Evolutionary conservation across 2,329 filamentous ascomycete species (phyloP), one percentile per base, ranked within the genome.

Genomic region (Fusarium sarcochroum): DNA sequence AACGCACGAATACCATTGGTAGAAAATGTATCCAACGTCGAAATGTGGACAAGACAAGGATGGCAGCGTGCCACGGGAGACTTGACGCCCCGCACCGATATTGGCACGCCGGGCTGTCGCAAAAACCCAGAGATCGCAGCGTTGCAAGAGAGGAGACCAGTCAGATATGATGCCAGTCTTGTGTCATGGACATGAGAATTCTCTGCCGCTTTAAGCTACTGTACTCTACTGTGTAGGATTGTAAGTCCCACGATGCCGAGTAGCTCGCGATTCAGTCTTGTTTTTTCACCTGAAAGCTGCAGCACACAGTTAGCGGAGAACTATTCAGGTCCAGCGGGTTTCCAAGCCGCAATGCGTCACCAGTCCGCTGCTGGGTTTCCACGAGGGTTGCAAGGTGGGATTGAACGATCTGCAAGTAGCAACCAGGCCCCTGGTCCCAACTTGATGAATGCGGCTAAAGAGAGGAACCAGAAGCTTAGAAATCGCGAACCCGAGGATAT

Each of bases 351-450:
- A 48, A 64, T 69, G 70, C 72, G 72, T 69, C 70, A 74, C 69
- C 68, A 56, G 57, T 48, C 59, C 48, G 47, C 61, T 66, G 52
- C 51, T 51, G 55, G 61, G 63, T 49, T 63, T 52, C 53, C 54
- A 58, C 65, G 56, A 63, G 63, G 66, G 66, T 58, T 63, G 54
- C 61, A 64, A 70, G 72, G 62, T 64, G 62, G 71, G 63, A 60
- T 67, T 72, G 66, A 60, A 38, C 63, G 72, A 74, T 74, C 72
- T 74, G 72, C 72, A 70, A 73, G 61, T 73, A 58, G 58, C 66
- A 64, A 63, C 72, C 68, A 54, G 70, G 68, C 46, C 60, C 70
- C 72, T 69, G 72, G 72, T 68, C 65, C 49, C 14, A 25, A 59
- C 32, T 63, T 46, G 53, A 69, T 49, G 65, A 57, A 71, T 63